Conservation (phyloP, 108 stramenopile species). For the Mediolabrus comicus region DNA sequence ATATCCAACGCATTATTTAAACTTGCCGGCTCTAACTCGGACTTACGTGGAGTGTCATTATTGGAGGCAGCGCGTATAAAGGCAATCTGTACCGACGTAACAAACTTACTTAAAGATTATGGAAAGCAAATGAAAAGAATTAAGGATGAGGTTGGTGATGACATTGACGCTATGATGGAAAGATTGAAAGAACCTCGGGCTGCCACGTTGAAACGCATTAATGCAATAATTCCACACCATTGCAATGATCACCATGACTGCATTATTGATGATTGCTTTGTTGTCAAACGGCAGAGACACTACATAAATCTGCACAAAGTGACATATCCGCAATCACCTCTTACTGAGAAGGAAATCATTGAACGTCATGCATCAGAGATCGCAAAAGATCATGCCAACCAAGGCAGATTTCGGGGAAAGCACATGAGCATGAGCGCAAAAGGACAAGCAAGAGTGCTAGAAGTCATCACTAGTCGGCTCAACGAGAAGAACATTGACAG, state of each 20-base stretch:
- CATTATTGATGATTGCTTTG: neutral
- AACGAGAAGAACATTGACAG: neutral
- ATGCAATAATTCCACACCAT: conserved; percentile 1
- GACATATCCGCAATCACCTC: neutral
- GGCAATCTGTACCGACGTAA: neutral
- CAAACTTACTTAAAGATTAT: neutral
- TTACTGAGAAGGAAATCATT: neutral
- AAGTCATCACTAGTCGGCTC: neutral
- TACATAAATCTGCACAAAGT: neutral
- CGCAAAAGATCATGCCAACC: neutral
- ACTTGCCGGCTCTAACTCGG: neutral
- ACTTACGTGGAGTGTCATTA: neutral
- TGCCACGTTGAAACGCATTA: neutral
- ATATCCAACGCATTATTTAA: neutral
- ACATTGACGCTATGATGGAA: neutral
- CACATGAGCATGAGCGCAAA: neutral
- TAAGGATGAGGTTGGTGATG: neutral
- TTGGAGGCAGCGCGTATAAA: neutral
- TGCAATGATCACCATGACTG: neutral
- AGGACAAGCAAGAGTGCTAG: neutral
- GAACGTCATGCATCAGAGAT: neutral
- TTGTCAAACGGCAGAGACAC: neutral
- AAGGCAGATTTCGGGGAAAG: neutral
- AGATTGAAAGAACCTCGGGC: neutral
- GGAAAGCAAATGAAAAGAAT: neutral